phyloP scores from a whole-genome alignment of 2,329 filamentous ascomycete genomes.

The Talaromyces sp. region DNA sequence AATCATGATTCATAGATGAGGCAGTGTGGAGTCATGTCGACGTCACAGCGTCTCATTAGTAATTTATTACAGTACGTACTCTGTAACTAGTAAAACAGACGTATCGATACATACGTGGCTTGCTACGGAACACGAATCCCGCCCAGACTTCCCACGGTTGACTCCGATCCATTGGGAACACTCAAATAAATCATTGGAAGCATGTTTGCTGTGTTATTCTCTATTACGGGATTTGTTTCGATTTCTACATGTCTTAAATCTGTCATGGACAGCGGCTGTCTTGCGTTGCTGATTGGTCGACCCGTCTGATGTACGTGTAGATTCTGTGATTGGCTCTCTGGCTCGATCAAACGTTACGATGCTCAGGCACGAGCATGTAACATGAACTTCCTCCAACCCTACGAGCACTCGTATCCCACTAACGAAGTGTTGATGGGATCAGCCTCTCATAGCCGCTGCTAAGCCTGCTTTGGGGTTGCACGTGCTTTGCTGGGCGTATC shows the following conservation, averaged over 20 bases:
- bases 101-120: not conserved
- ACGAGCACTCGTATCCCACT: not conserved
- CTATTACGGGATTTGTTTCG: too few species aligned
- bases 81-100: not conserved
- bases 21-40: not conserved
- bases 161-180: not conserved
- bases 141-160: not conserved
- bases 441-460: not conserved
- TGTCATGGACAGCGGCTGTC: not conserved
- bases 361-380: conserved; percentile 11
- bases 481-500: not conserved
- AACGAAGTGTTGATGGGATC: not conserved
- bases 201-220: not conserved
- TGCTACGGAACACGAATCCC: not conserved
- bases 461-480: not conserved
- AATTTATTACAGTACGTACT: not conserved
- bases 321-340: not conserved
- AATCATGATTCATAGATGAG: conserved; percentile 9
- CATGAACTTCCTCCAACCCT: not conserved
- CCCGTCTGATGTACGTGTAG: not conserved
- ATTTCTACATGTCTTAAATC: not conserved
- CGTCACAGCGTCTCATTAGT: not conserved
- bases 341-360: not conserved
- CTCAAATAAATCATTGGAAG: not conserved
- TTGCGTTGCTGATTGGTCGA: not conserved